Conservation (phyloP, 2,329 filamentous ascomycete genomes). For the Biscogniauxia marginata region DNA sequence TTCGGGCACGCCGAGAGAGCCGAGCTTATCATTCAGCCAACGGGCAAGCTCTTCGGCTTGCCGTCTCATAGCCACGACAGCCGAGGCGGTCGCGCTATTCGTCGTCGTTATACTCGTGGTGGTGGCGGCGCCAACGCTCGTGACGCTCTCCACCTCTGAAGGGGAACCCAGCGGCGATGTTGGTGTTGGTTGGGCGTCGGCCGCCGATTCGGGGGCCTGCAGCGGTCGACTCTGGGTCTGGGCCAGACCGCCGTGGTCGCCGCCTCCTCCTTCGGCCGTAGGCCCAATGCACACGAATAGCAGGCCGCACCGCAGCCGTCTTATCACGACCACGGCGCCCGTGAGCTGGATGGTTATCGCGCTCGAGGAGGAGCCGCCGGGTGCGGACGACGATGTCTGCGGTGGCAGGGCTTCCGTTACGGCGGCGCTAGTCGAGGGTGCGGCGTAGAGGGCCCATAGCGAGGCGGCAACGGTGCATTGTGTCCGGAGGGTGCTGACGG, state of each 20-base stretch:
- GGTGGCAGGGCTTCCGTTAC: conserved; percentile 42
- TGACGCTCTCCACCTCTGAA: conserved; percentile 48
- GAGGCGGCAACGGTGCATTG: conserved; percentile 64
- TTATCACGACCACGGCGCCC: conserved; percentile 58
- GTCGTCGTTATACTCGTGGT: conserved; percentile 39
- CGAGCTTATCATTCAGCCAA: conserved; percentile 61
- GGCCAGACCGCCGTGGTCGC: conserved; percentile 15
- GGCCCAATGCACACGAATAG: conserved; percentile 60
- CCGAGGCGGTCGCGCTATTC: conserved; percentile 40
- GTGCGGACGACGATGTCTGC: conserved; percentile 6
- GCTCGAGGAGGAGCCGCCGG: conserved; percentile 25
- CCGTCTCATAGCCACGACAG: conserved; percentile 51
- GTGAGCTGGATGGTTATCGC: conserved; percentile 59
- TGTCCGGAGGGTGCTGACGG: conserved; percentile 57
- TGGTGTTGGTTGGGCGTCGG: conserved; percentile 33
- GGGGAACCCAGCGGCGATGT: conserved; percentile 35
- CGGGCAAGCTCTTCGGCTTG: conserved; percentile 59
- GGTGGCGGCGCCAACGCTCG: conserved; percentile 46
- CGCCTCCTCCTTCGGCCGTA: conserved; percentile 11
- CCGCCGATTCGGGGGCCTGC: conserved; percentile 18
- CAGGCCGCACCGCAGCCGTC: conserved; percentile 56
- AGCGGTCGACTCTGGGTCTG: conserved; percentile 23
- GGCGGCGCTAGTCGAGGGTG: conserved; percentile 38
- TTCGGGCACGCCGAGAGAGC: conserved; percentile 51
- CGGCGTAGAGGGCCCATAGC: conserved; percentile 57